Conservation (phyloP, 345 rosid species). For the Iberis pinnata region DNA sequence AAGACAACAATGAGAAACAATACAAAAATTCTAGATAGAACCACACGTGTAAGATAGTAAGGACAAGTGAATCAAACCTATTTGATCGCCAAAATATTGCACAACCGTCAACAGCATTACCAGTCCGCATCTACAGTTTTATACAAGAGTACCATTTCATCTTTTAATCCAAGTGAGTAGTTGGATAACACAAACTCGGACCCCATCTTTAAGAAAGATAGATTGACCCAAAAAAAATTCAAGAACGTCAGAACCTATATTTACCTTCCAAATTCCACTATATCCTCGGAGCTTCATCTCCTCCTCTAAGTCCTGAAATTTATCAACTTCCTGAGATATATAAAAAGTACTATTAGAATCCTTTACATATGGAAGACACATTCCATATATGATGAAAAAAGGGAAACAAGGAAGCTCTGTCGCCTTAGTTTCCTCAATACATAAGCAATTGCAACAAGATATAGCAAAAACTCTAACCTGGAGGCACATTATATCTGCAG, state of each 20-base stretch:
- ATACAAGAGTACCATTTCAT: conserved; percentile 6
- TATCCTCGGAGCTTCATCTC: conserved; percentile 64
- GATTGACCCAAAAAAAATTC: background rate
- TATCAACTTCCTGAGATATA: conserved; percentile 77
- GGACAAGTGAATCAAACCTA: conserved; percentile 38
- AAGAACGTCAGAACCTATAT: background rate
- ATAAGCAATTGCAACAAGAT: background rate
- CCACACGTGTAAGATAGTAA: conserved; percentile 17
- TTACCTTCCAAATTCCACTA: conserved; percentile 81
- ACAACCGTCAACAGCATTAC: conserved; percentile 90
- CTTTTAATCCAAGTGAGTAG: conserved; percentile 2
- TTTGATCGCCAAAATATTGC: conserved; percentile 90
- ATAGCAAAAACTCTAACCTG: conserved; percentile 45
- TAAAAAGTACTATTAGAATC: background rate
- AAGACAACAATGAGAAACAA: conserved; percentile 14
- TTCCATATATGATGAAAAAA: background rate
- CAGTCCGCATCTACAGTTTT: conserved; percentile 82
- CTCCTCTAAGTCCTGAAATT: conserved; percentile 68
- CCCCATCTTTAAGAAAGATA: background rate
- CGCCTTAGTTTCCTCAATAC: background rate
- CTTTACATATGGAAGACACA: conserved; percentile 2
- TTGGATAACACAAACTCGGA: background rate
- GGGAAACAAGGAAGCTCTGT: background rate
- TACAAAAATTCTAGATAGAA: conserved; percentile 14
- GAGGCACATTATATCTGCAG: conserved; percentile 90